Evolutionary conservation across 2,329 filamentous ascomycete species (phyloP), one percentile per base, ranked within the genome.

Genomic region (Colletotrichum shisoi): DNA sequence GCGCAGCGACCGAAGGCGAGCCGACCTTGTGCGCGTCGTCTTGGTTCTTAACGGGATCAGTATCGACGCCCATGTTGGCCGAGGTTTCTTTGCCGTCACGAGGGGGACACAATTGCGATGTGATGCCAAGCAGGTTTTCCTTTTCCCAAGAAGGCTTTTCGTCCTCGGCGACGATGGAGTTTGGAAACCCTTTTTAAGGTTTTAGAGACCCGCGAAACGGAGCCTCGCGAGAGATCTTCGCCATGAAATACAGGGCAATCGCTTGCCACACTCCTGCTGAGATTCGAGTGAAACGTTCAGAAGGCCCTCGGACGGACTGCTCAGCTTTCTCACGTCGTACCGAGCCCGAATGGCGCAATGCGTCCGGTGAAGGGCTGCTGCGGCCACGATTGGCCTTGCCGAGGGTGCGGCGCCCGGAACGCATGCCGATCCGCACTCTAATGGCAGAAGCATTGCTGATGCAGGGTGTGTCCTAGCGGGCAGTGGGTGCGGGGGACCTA

Each of bases 261-360:
- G n/a, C 34, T 34, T 42, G 39, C 39, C 46, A 21, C 39, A 19
- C 12, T 27, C 5, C 49, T 42, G 15, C 46, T 27, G 31, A 24
- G 19, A 24, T 52, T 53, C 21, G n/a, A 13, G 17, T 53, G 46
- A 53, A 46, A 42, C 61, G 17, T 17, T 45, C n/a, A 27, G 15
- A 42, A 19, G 24, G 12, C 49, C 37, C 44, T 56, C 24, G 34
- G 48, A 45, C 44, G 42, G 48, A 45, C 49, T 21, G 48, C 9
- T 27, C 34, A n/a, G 13, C 31, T 27, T 12, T n/a, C 49, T 34
- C 53, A 24, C 53, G 64, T 58, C 48, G 61, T 31, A 54, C 42
- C 11, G 27, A 34, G 48, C n/a, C 12, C 17, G 54, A 45, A 67
- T 67, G 61, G 64, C 54, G 64, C 53, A 64, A 67, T 67, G 40